These are phyloP conservation scores for Candida maris DNA, from an alignment of 805 yeast genomes.

Conservation along the genomic window DNA sequence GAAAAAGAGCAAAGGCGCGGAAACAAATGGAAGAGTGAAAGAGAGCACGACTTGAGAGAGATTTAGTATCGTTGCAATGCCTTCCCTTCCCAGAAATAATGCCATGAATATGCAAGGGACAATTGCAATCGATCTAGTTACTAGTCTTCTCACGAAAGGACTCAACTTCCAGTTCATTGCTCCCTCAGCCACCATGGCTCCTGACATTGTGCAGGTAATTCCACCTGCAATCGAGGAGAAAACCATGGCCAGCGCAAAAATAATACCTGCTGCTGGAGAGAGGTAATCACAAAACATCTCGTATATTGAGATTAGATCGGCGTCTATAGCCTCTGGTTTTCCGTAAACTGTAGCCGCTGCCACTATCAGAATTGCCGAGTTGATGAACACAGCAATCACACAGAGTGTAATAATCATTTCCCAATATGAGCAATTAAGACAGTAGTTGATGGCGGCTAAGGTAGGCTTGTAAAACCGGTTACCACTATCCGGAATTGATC, in stretches of 20 bases:
- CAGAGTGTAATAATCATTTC: constrained; percentile 71
- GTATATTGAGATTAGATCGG: constrained; percentile 79
- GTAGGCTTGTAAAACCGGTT: constrained; percentile 62
- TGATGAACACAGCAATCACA: constrained; percentile 81
- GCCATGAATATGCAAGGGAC: constrained; percentile 78
- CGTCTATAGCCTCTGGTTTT: constrained; percentile 67
- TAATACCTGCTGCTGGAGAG: constrained; percentile 75
- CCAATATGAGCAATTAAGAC: constrained; percentile 65
- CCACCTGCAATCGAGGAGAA: constrained; percentile 91
- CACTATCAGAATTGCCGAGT: constrained; percentile 76
- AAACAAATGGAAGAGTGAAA: constrained; percentile 73
- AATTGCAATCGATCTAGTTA: constrained; percentile 75
- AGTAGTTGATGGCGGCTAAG: constrained; percentile 63
- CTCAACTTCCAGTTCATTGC: constrained; percentile 74
- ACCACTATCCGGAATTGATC: constrained; percentile 23
- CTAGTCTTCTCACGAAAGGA: constrained; percentile 78
- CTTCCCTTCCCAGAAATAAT: constrained; percentile 65
- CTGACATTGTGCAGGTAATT: constrained; percentile 88
- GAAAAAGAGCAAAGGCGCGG: constrained; percentile 82
- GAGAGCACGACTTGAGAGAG: constrained; percentile 86
- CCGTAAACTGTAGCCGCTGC: constrained; percentile 76
- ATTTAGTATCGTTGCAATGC: constrained; percentile 68
- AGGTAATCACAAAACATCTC: constrained; percentile 54
- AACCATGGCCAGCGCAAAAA: constrained; percentile 80
- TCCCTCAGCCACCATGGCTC: constrained; percentile 91